Evolutionary conservation across 129 eudicot genomes (phyloP).

Genomic region (Flaveria linearis): DNA sequence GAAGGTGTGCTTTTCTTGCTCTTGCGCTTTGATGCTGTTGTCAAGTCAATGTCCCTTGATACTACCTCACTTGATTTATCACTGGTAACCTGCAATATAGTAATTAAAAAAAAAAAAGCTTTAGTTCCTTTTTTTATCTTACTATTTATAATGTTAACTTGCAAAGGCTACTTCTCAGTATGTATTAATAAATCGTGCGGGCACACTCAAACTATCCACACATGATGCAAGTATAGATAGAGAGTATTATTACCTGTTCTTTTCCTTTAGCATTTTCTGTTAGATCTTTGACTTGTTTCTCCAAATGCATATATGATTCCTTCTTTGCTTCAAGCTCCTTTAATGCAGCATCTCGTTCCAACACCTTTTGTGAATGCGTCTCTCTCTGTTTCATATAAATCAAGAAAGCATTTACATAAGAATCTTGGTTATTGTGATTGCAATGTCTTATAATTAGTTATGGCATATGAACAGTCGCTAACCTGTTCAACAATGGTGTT

Average conservation of each 20-base stretch:
- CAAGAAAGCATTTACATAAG: constrained; percentile 5
- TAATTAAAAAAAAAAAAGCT: neutral
- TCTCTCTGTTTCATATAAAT: constrained; percentile 46
- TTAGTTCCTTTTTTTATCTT: neutral
- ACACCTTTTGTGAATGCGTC: constrained; percentile 45
- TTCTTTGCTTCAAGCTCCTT: constrained; percentile 71
- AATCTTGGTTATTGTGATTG: constrained; percentile 1
- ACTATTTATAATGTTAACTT: neutral
- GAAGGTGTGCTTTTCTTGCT: constrained; percentile 67
- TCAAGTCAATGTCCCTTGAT: constrained; percentile 61
- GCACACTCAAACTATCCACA: neutral
- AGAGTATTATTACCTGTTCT: constrained; percentile 55
- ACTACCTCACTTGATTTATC: constrained; percentile 27
- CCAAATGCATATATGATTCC: constrained; percentile 44
- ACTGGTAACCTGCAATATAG: constrained; percentile 5
- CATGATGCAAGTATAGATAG: constrained; percentile 18
- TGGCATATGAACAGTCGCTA: constrained; percentile 43
- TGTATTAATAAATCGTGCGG: neutral
- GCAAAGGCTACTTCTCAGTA: neutral
- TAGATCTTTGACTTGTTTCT: constrained; percentile 70
- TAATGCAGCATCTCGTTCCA: constrained; percentile 63
- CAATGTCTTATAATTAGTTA: constrained; percentile 12
- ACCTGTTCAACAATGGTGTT: constrained; percentile 53
- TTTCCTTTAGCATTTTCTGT: constrained; percentile 50
- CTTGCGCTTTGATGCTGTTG: constrained; percentile 66